Evolutionary conservation across 352 stramenopile genomes (phyloP), one percentile per base, ranked within the genome.

Genomic region (Halophytophthora polymorphica): DNA sequence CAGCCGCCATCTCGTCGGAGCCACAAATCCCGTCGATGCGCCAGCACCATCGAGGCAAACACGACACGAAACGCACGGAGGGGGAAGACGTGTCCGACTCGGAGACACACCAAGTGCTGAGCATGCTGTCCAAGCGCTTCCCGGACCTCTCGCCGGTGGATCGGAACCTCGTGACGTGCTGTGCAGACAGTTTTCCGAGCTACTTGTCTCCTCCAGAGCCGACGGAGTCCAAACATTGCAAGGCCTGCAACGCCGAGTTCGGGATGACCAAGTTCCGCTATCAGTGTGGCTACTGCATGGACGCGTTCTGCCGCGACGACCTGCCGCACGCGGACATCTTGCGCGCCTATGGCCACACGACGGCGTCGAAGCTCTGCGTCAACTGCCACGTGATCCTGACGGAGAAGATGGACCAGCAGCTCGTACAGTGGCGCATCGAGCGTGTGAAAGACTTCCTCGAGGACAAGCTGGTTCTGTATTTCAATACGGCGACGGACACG

Each of bases 231-330:
- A 88, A 88, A 33, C 48, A 70, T 8, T 94, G 83, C 64, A 90
- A 87, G 37, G 56, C 64, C 33, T 95, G 84, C 66, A 55, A 68
- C 1, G 51, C 81, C 0, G 71, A 87, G 44, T 95, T 95, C 51
- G 81, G 82, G 10, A 69, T 95, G 54, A 89, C 77, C 5, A 90
- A 90, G 58, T 95, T 92, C 25, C 71, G 81, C 0, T 95, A 93
- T 45, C 69, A 87, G 44, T 95, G 82, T 48, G 83, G 84, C 1
- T 92, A 93, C 60, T 93, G 84, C 53, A 77, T 61, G 14, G 78
- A 90, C 42, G 86, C 80, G 8, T 93, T 85, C 21, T 95, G 84
- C 28, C 76, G 80, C 15, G 78, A 90, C 43, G 60, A 92, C 49
- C 53, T 95, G 13, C 73, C 76, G 4, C 61, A 83, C 15, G 60